These are phyloP conservation scores for Pseudocercospora pini-densiflorae DNA, from an alignment of 2,329 filamentous ascomycete species.

Conservation along the genomic window DNA sequence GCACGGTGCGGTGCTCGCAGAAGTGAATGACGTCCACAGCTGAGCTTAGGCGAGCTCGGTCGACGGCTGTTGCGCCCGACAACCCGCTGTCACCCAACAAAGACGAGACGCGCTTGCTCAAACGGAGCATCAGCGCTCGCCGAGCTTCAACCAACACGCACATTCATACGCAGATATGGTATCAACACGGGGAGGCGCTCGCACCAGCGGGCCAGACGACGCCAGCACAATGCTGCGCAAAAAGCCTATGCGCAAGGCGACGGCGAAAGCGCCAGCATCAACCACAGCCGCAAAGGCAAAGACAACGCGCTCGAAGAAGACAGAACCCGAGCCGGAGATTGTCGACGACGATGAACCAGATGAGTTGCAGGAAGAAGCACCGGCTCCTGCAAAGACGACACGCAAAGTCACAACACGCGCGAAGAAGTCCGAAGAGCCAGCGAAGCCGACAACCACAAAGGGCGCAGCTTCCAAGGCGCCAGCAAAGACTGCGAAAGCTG, in stretches of 20 bases:
- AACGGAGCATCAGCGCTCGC: not conserved
- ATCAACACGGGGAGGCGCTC: slow-evolving; percentile 40
- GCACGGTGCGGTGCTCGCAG: not conserved
- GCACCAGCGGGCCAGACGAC: slow-evolving; percentile 24
- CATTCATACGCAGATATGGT: slow-evolving; percentile 36
- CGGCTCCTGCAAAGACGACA: slow-evolving; percentile 17
- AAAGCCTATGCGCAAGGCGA: slow-evolving; percentile 41
- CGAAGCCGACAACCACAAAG: not conserved
- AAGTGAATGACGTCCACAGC: not conserved
- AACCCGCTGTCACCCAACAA: slow-evolving; percentile 1
- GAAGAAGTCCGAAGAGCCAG: slow-evolving; percentile 21
- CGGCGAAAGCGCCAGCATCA: slow-evolving; percentile 26
- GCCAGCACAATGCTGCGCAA: slow-evolving; percentile 35
- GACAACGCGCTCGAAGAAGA: slow-evolving; percentile 10
- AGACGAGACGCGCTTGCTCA: slow-evolving; percentile 7
- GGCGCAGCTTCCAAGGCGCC: not conserved
- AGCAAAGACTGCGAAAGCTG: slow-evolving; percentile 8
- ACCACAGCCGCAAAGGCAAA: not conserved
- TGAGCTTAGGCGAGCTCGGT: not conserved
- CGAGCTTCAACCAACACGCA: slow-evolving; percentile 7
- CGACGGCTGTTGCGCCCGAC: not conserved
- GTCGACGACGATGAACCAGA: slow-evolving; percentile 20
- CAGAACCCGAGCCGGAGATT: not conserved
- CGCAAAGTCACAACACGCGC: slow-evolving; percentile 18
- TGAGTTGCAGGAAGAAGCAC: slow-evolving; percentile 24